Conservation (phyloP, 108 stramenopile species). For the Cyclotella choctawhatcheeana region DNA sequence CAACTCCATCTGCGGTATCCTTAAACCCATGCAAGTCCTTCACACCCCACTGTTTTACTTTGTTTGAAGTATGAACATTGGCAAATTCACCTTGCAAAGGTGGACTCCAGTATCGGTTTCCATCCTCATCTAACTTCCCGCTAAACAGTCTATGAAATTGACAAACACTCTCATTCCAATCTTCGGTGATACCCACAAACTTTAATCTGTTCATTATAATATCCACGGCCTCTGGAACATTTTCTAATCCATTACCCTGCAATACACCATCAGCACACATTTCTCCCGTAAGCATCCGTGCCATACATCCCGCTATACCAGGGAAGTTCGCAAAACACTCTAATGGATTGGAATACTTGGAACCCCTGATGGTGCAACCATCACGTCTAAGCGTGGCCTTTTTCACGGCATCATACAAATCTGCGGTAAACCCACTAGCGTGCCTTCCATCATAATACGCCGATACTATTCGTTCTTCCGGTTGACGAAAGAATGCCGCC, state of each 20-base stretch:
- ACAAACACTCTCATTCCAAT: slow-evolving; percentile 58
- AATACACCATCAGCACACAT: slow-evolving; percentile 37
- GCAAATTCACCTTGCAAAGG: slow-evolving; percentile 52
- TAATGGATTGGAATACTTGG: slow-evolving; percentile 33
- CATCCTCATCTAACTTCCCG: slow-evolving; percentile 21
- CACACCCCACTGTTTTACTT: slow-evolving; percentile 22
- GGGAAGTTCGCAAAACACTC: slow-evolving; percentile 51
- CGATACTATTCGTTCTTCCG: slow-evolving; percentile 48
- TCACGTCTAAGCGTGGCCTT: background rate
- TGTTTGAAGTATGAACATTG: slow-evolving; percentile 49
- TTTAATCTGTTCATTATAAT: slow-evolving; percentile 37
- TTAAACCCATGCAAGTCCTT: slow-evolving; percentile 49
- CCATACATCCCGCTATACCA: slow-evolving; percentile 50
- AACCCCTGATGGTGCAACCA: slow-evolving; percentile 5
- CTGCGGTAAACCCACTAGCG: slow-evolving; percentile 30
- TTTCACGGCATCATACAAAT: slow-evolving; percentile 4
- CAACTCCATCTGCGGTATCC: slow-evolving; percentile 47
- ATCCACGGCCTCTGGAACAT: slow-evolving; percentile 39
- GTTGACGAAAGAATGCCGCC: slow-evolving; percentile 48
- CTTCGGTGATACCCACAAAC: slow-evolving; percentile 52
- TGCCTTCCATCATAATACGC: slow-evolving; percentile 45
- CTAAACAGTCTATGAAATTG: slow-evolving; percentile 53
- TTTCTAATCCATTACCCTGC: slow-evolving; percentile 34
- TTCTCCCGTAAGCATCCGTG: slow-evolving; percentile 49
- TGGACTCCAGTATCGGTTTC: slow-evolving; percentile 25